These are phyloP conservation scores for Pseudocercospora vitis DNA, from an alignment of 2,329 filamentous ascomycete genomes.

Conservation along the genomic window DNA sequence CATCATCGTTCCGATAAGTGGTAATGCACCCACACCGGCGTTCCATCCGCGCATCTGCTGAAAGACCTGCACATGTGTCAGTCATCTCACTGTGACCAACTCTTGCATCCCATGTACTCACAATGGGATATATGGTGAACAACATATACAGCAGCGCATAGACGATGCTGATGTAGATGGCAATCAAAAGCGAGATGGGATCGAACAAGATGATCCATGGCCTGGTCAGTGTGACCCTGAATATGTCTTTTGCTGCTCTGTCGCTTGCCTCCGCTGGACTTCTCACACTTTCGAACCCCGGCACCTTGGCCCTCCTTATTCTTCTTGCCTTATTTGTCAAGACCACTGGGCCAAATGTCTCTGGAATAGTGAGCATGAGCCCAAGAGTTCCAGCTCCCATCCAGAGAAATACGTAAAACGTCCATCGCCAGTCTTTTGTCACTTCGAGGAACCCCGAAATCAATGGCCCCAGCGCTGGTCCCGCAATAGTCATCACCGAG, in stretches of 20 bases:
- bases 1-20: slow-evolving; percentile 52
- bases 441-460: slow-evolving; percentile 58
- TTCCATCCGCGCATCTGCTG: slow-evolving; percentile 57
- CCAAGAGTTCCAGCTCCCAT: slow-evolving; percentile 36
- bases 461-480: slow-evolving; percentile 50
- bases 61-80: slow-evolving; percentile 46
- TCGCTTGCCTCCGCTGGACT: slow-evolving; percentile 52
- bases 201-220: slow-evolving; percentile 58
- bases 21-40: slow-evolving; percentile 53
- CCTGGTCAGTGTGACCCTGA: slow-evolving; percentile 54
- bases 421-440: slow-evolving; percentile 49
- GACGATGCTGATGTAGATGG: slow-evolving; percentile 55
- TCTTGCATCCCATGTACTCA: too few relatives aligned
- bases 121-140: slow-evolving; percentile 59
- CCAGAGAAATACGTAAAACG: slow-evolving; percentile 45
- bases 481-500: slow-evolving; percentile 50
- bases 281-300: slow-evolving; percentile 55
- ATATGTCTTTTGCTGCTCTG: slow-evolving; percentile 46
- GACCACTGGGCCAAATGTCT: slow-evolving; percentile 55
- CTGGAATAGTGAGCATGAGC: slow-evolving; percentile 56
- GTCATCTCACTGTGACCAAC: not conserved
- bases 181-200: slow-evolving; percentile 53
- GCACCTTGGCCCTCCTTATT: slow-evolving; percentile 50
- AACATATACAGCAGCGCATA: slow-evolving; percentile 59
- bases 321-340: slow-evolving; percentile 55